Base-by-base conservation (phyloP, 1,284 basidiomycete species). In the Crucibulum cyathiforme region DNA sequence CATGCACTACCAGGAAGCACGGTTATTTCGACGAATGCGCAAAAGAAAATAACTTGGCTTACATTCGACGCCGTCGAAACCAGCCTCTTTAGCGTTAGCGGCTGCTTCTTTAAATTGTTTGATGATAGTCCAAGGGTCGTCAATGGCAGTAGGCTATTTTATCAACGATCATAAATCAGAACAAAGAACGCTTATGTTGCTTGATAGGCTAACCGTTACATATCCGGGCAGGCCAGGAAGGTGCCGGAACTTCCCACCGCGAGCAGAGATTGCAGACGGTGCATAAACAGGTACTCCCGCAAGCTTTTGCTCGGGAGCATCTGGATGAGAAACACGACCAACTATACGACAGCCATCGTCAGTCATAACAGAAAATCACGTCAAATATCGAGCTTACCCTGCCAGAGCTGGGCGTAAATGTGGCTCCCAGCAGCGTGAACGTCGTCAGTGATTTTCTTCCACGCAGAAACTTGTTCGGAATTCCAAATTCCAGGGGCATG, bases 41-140 rank as follows among this genome's bases (percentile, higher is more conserved):
- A 48, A 17, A n/a, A n/a, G 12, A 19, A 46, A 15, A 56, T 46
- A 41, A 49, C 38, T 15, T 34, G 34, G 63, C 74, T 56, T 64
- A 80, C 81, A 52, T 75, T 90, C 88, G 36, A 89, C 82, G 37
- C 87, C 87, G 51, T 90, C 87, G 64, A 88, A 88, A 0, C 86
- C 87, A 35, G 86, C 85, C 63, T 80, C 77, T 45, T 84, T 79
- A 6, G 86, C 85, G 58, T 82, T 81, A 37, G 77, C 66, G 6
- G 85, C 85, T 0, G 84, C 83, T 45, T 80, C 64, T 36, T 70
- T 76, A 69, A 80, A 88, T 54, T 78, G 68, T 1, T 69, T 74
- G 38, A 85, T 71, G 54, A 81, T 58, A 1, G 70, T 67, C 54
- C 65, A 66, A 2, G 79, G 78, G 51, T 82, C 79, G 34, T 74